Evolutionary conservation across 116 monocot species (phyloP).

Genomic region (Zostera marina): DNA sequence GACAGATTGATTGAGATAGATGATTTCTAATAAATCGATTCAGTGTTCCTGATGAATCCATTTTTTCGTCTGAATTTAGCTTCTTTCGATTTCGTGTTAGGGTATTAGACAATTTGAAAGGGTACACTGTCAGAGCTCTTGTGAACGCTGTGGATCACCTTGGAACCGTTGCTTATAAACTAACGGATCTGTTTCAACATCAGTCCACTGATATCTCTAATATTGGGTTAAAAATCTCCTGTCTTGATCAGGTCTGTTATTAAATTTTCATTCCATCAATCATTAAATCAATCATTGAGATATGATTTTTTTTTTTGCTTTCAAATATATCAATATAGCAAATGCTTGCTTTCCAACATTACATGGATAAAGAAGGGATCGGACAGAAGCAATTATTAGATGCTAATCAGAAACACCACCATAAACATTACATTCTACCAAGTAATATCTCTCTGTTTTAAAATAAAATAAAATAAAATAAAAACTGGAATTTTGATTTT

Average conservation of each 20-base stretch:
- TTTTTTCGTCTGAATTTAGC: background rate
- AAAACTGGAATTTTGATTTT: too few relatives aligned
- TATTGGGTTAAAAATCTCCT: conserved; percentile 59
- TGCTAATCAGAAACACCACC: conserved; percentile 50
- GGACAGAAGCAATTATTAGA: conserved; percentile 41
- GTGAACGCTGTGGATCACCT: conserved; percentile 98
- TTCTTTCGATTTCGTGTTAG: conserved; percentile 16
- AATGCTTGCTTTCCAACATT: conserved; percentile 50
- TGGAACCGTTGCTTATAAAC: conserved; percentile 93
- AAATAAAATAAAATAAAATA: too few relatives aligned
- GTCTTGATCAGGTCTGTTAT: conserved; percentile 93
- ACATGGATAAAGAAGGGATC: conserved; percentile 53
- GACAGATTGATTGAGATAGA: too few relatives aligned
- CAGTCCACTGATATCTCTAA: conserved; percentile 46
- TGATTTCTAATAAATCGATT: background rate
- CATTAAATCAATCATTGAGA: too few relatives aligned
- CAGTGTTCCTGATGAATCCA: background rate
- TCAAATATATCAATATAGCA: conserved; percentile 1
- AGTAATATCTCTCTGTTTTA: conserved; percentile 26
- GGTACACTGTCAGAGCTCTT: conserved; percentile 81
- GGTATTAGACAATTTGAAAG: conserved; percentile 89
- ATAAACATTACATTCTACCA: conserved; percentile 91
- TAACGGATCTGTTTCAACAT: conserved; percentile 81
- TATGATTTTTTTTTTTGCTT: background rate
- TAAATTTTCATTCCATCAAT: too few relatives aligned